Evolutionary conservation across 768 basidiomycete species (phyloP).

Genomic region (Leccinum incarnatum): DNA sequence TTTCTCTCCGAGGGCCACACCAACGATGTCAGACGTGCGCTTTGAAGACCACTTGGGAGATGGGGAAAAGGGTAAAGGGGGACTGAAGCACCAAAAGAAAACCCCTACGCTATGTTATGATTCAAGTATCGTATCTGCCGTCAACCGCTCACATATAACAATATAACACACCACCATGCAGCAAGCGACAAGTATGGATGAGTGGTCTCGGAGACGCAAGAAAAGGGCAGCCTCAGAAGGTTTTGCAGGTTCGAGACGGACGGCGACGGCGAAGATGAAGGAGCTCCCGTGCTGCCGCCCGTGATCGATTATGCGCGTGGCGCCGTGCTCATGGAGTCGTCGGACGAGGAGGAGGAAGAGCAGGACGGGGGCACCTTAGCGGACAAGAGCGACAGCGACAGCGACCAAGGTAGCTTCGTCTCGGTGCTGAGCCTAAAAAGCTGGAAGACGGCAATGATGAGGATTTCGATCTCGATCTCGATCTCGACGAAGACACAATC

Average conservation of each 20-base stretch:
- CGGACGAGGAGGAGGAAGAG: conserved; percentile 54
- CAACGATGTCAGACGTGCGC: conserved; percentile 69
- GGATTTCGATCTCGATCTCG: conserved; percentile 67
- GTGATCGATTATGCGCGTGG: conserved; percentile 87
- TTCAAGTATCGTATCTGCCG: too few species aligned
- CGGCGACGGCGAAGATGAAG: conserved; percentile 23
- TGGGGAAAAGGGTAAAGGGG: conserved; percentile 39
- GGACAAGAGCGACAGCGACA: conserved; percentile 46
- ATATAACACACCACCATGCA: conserved; percentile 16
- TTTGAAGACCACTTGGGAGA: conserved; percentile 78
- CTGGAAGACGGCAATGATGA: conserved; percentile 12
- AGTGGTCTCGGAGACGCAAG: conserved; percentile 59
- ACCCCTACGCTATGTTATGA: too few species aligned
- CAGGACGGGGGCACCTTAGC: conserved; percentile 9
- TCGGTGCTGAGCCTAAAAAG: conserved; percentile 38
- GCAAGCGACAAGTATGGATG: conserved; percentile 90
- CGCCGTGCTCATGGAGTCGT: conserved; percentile 82
- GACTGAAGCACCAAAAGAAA: conserved; percentile 7
- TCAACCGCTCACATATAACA: background rate
- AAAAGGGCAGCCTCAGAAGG: conserved; percentile 70
- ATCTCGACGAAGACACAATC: conserved; percentile 75
- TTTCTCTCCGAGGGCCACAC: background rate
- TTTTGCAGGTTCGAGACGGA: conserved; percentile 71
- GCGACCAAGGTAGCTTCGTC: conserved; percentile 44
- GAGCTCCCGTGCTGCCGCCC: conserved; percentile 12